A percentile compares a stretch with the other conserved stretches of the same genome.
phyloP scores from a whole-genome alignment of 139 green algal species.

The Micromonas pusilla region DNA sequence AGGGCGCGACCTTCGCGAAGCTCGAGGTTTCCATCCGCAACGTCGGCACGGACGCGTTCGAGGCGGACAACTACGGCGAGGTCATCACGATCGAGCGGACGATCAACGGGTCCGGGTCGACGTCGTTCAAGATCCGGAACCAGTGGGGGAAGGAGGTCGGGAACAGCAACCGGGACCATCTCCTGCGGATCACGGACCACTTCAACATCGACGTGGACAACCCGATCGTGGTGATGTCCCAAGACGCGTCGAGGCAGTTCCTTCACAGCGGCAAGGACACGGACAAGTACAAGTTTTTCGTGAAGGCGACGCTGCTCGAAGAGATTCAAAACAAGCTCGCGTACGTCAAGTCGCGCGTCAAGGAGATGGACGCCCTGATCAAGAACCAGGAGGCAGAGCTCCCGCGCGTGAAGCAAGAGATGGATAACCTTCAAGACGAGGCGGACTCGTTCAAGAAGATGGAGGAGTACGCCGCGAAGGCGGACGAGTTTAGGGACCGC shows the following conservation, averaged over 20 bases:
- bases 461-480: background rate
- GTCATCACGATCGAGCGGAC: conserved; percentile 37
- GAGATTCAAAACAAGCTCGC: background rate
- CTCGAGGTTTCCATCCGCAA: conserved; percentile 38
- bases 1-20: background rate
- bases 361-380: background rate
- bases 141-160: background rate
- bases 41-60: conserved; percentile 38
- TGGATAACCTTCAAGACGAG: background rate
- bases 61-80: conserved; percentile 37
- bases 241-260: conserved; percentile 43
- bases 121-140: conserved; percentile 7
- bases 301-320: conserved; percentile 35
- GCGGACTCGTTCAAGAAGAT: background rate
- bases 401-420: background rate
- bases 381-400: background rate
- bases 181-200: conserved; percentile 29
- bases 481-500: background rate
- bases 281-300: conserved; percentile 46
- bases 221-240: conserved; percentile 41
- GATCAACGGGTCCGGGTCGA: background rate
- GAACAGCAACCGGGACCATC: conserved; percentile 11
- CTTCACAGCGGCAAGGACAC: conserved; percentile 34
- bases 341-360: background rate
- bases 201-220: conserved; percentile 46